phyloP scores from a whole-genome alignment of 1,284 basidiomycete genomes.

The Athelia sp. region DNA sequence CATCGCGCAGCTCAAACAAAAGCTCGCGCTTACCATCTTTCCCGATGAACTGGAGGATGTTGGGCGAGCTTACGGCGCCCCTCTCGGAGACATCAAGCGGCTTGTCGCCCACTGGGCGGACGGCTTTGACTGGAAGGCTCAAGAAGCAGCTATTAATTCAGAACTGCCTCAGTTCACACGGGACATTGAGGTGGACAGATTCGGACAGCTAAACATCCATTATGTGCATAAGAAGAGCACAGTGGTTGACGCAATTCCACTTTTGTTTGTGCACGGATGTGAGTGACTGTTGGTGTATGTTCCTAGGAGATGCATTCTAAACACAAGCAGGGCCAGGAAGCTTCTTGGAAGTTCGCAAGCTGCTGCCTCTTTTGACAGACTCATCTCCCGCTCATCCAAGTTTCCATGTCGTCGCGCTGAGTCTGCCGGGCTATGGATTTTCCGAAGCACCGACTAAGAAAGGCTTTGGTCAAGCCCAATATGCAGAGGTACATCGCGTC shows the following conservation, averaged over 20 bases:
- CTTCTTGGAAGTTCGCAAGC: conserved; percentile 34
- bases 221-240: conserved; percentile 45
- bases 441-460: conserved; percentile 25
- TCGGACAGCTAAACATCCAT: conserved; percentile 40
- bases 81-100: conserved; percentile 38
- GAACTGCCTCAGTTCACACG: conserved; percentile 44
- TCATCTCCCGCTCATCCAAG: conserved; percentile 20
- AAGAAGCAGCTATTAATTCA: conserved; percentile 41
- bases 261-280: conserved; percentile 53
- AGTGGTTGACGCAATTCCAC: conserved; percentile 36
- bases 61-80: conserved; percentile 41
- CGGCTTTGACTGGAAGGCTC: conserved; percentile 41
- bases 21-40: conserved; percentile 35
- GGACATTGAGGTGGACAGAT: conserved; percentile 37
- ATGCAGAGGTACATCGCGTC: conserved; percentile 32
- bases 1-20: conserved; percentile 30
- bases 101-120: conserved; percentile 38
- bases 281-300: conserved; percentile 15
- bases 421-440: conserved; percentile 37
- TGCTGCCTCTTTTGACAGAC: conserved; percentile 22
- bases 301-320: neutral
- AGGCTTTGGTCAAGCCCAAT: conserved; percentile 32
- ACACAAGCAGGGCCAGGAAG: conserved; percentile 34
- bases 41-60: conserved; percentile 46
- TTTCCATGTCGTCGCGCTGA: conserved; percentile 42